Percentiles rank a stretch among this genome's conserved stretches.
Conservation (phyloP, 106 monocot species). For the Allium fistulosum region DNA sequence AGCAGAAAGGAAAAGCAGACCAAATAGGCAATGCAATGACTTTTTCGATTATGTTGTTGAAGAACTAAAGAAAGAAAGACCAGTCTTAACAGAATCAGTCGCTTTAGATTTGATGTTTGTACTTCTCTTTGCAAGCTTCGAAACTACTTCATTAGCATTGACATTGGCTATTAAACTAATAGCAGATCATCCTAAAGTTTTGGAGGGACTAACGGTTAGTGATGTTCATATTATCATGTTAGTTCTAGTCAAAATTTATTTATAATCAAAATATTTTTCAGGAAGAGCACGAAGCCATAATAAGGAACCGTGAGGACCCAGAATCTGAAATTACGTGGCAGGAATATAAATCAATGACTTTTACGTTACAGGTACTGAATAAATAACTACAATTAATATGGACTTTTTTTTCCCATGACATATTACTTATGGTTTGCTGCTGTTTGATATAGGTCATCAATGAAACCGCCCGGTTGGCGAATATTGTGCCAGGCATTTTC, state of each 20-base stretch:
- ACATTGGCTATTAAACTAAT: constrained; percentile 42
- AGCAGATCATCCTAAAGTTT: constrained; percentile 36
- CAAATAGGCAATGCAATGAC: constrained; percentile 23
- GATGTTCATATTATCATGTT: too few species aligned
- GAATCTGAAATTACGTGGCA: constrained; percentile 52
- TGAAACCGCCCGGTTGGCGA: constrained; percentile 49
- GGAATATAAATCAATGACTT: constrained; percentile 68
- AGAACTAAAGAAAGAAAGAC: constrained; percentile 36
- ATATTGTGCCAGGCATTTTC: constrained; percentile 66
- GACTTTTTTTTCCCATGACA: not conserved
- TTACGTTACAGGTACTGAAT: constrained; percentile 40
- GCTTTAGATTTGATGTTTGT: constrained; percentile 75
- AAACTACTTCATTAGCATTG: constrained; percentile 52
- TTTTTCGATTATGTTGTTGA: constrained; percentile 48
- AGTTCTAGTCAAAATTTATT: too few species aligned
- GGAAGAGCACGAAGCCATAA: constrained; percentile 51
- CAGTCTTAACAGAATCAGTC: constrained; percentile 35
- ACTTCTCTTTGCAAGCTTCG: constrained; percentile 60
- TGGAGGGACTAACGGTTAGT: constrained; percentile 30
- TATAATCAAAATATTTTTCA: constrained; percentile 6
- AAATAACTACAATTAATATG: not conserved
- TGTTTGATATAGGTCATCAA: constrained; percentile 33
- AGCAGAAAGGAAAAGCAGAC: constrained; percentile 26
- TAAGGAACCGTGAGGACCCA: constrained; percentile 32
- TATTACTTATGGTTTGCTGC: not conserved